Base-by-base conservation (phyloP, 345 rosid species). In the Crucihimalaya himalaica region DNA sequence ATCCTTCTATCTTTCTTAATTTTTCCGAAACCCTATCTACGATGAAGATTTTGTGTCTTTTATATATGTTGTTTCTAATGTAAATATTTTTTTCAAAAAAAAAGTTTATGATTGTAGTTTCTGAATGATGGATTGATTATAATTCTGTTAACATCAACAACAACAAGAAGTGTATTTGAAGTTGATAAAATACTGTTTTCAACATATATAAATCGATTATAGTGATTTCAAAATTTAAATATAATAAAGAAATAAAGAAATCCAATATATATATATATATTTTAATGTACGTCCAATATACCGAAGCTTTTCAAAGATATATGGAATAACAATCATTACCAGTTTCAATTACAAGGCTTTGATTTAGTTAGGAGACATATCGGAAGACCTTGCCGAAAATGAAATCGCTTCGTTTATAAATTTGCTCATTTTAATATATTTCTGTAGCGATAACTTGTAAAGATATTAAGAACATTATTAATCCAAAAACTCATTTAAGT, bases 351-450 rank as follows among this genome's bases (percentile, higher is more conserved):
- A 83, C 63, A 83, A 62, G 76, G 46, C 74, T 73, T 81, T 63
- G 59, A 51, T 80, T 85, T 85, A 70, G 84, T 84, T 85, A 83
- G 78, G 81, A 69, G 77, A 81, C 84, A 86, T 62, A 50, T 66
- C 19, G 68, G 66, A 68, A 78, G 56, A 68, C 65, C 76, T 45
- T 66, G 40, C 28, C 84, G 88, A 84, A 79, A 84, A 81, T 70
- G 90, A 87, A 66, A 80, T 86, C 77, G 78, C 84, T 84, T 84
- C 70, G 82, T 76, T 62, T 70, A 28, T 16, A 65, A 21, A 72
- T 28, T 54, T 58, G 61, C 21, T 15, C 47, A 32, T 18, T 58
- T 66, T 71, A 51, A 32, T 52, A 69, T 45, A 12, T 34, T 58
- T 28, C 59, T 59, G 13, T 71, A 42, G 58, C 51, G 63, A 71